Evolutionary conservation across 441 rosid species (phyloP).

Genomic region (Brassica hybrid): DNA sequence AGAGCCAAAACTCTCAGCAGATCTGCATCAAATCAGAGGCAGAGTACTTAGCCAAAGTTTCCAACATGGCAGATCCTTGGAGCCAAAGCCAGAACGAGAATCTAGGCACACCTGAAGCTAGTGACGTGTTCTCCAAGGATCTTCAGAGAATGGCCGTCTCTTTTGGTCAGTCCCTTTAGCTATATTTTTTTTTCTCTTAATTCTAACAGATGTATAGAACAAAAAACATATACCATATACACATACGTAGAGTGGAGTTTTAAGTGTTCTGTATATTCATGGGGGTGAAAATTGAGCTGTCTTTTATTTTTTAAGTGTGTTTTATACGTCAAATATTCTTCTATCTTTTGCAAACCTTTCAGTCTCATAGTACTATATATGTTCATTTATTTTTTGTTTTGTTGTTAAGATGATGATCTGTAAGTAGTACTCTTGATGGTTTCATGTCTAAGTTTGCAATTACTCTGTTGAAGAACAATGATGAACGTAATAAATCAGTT

Average conservation of each 20-base stretch:
- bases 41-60: slow-evolving; percentile 47
- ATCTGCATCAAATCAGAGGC: slow-evolving; percentile 57
- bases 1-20: slow-evolving; percentile 52
- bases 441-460: slow-evolving; percentile 23
- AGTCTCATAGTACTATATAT: slow-evolving; percentile 16
- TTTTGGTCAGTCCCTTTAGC: slow-evolving; percentile 60
- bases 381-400: slow-evolving; percentile 12
- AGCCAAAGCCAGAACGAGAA: slow-evolving; percentile 48
- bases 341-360: slow-evolving; percentile 36
- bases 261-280: slow-evolving; percentile 39
- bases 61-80: slow-evolving; percentile 49
- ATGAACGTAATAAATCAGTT: slow-evolving; percentile 35
- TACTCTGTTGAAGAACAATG: slow-evolving; percentile 29
- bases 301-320: slow-evolving; percentile 32
- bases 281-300: slow-evolving; percentile 18
- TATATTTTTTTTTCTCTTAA: slow-evolving; percentile 12
- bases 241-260: slow-evolving; percentile 36
- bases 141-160: slow-evolving; percentile 65
- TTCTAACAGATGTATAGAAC: slow-evolving; percentile 36
- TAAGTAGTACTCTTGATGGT: slow-evolving; percentile 17
- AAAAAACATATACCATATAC: slow-evolving; percentile 25
- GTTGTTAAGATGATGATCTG: slow-evolving; percentile 14
- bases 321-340: slow-evolving; percentile 43
- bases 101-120: slow-evolving; percentile 31
- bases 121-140: slow-evolving; percentile 54